Evolutionary conservation across 768 basidiomycete genomes (phyloP), one percentile per base, ranked within the genome.

Genomic region (Agrocybe pediades): DNA sequence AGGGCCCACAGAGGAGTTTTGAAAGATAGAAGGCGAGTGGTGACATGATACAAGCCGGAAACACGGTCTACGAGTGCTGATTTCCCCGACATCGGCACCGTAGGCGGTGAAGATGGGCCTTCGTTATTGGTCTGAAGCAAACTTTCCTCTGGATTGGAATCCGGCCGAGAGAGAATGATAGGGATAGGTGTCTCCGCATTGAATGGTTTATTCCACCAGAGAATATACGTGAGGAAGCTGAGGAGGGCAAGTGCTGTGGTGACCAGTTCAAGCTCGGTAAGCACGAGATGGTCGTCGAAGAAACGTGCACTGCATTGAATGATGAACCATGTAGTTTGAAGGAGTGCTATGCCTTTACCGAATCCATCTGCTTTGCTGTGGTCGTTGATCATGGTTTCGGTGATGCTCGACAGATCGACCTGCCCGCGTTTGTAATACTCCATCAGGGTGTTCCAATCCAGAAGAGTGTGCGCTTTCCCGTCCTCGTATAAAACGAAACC

Each of bases 141-240:
- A 13, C 5, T 36, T n/a, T n/a, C n/a, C 33, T 4, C n/a, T 13
- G 11, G 33, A 36, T n/a, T 5, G 33, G n/a, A 3, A 13, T 4
- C 33, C 33, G 3, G 4, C 33, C 11, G 5, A n/a, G 33, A 13
- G 4, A 36, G 11, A 13, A 3, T 36, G 33, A 36, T 36, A 36
- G 11, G 13, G 33, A 36, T 36, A 13, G 33, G 11, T 36, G n/a
- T 36, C n/a, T 36, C 33, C 13, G 33, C 64, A 47, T 69, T 63
- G 7, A 65, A 56, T 1, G 72, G 74, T 55, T 75, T 75, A 17
- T 63, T 45, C 71, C 67, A 73, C 73, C 74, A 74, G 2, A 68
- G 40, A 2, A 49, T 24, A 53, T 69, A 72, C 17, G 57, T 66
- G n/a, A 60, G 48, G 6, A 63, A 44, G 39, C 63, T 70, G 25